Percentiles rank a stretch among this genome's conserved stretches.
Evolutionary conservation across 352 stramenopile genomes (phyloP).

Genomic region (Globisporangium sylvaticum): DNA sequence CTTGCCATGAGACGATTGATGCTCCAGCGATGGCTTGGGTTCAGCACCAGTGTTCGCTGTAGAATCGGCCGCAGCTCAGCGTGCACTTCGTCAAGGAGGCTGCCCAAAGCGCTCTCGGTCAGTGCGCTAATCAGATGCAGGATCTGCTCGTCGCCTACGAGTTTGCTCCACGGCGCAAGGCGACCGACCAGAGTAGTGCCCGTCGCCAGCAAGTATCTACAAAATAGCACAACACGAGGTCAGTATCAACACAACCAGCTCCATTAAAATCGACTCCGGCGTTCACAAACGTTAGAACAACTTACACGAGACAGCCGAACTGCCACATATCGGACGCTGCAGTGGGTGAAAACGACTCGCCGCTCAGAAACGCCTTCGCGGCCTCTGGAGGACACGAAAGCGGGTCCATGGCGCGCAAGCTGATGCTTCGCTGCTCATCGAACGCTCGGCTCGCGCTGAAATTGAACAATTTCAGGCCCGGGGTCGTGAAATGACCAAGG

Average conservation of each 20-base stretch:
- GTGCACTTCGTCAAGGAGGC: conserved; percentile 28
- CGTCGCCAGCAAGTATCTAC: conserved; percentile 49
- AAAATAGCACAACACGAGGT: not conserved
- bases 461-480: conserved; percentile 40
- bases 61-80: conserved; percentile 37
- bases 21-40: conserved; percentile 45
- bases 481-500: conserved; percentile 41
- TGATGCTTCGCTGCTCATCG: conserved; percentile 26
- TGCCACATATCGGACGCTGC: conserved; percentile 65
- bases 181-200: conserved; percentile 35
- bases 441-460: conserved; percentile 38
- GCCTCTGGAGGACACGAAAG: conserved; percentile 47
- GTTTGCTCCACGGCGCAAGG: conserved; percentile 44
- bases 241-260: not conserved
- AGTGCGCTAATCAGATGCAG: conserved; percentile 58
- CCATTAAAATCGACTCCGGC: not conserved
- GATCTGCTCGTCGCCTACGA: conserved; percentile 28
- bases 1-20: conserved; percentile 41
- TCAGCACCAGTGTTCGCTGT: conserved; percentile 37
- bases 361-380: conserved; percentile 36
- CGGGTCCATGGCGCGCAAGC: conserved; percentile 22
- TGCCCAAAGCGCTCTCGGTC: conserved; percentile 40
- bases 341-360: conserved; percentile 40
- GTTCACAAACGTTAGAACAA: conserved; percentile 1
- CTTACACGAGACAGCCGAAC: conserved; percentile 70